Conservation (phyloP, 176 grass and related monocot genomes). For the Oryza meyeriana region DNA sequence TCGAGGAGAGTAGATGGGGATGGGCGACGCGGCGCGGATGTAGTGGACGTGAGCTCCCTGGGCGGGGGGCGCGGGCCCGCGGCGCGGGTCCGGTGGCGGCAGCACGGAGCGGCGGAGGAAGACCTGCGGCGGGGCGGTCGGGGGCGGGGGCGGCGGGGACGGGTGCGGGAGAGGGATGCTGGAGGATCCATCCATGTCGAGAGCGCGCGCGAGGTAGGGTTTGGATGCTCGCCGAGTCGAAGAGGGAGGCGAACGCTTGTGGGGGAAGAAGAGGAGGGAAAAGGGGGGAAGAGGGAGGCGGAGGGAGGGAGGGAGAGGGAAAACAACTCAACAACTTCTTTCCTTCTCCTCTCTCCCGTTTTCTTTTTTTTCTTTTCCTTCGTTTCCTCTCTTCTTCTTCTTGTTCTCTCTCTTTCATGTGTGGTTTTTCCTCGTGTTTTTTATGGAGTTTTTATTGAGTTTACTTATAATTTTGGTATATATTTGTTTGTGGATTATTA, state of each 20-base stretch:
- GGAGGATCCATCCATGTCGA: conserved; percentile 44
- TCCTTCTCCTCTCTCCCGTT: background rate
- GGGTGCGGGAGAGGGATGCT: conserved; percentile 18
- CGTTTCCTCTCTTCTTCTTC: background rate
- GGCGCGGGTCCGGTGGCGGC: conserved; percentile 18
- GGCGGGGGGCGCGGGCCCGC: conserved; percentile 1
- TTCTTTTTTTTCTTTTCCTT: conserved; percentile 8
- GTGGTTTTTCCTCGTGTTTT: background rate
- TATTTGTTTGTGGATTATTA: background rate
- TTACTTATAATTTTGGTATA: background rate
- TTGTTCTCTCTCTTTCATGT: background rate
- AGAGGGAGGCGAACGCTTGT: background rate
- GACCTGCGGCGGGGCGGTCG: conserved; percentile 33
- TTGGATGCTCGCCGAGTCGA: background rate
- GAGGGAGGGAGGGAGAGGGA: conserved; percentile 38
- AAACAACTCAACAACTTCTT: conserved; percentile 45
- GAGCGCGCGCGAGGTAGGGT: conserved; percentile 3
- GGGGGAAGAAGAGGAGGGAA: conserved; percentile 10
- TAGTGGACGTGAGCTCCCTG: conserved; percentile 17
- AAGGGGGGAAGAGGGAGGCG: conserved; percentile 14
- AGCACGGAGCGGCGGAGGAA: conserved; percentile 47
- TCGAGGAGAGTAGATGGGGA: conserved; percentile 34
- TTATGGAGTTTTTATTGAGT: background rate
- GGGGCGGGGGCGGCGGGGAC: background rate
- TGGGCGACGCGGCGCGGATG: conserved; percentile 23